Percentiles rank a stretch among this genome's conserved stretches.
These are phyloP conservation scores for Tulasnella sp. DNA, from an alignment of 768 basidiomycete species.

Conservation along the genomic window DNA sequence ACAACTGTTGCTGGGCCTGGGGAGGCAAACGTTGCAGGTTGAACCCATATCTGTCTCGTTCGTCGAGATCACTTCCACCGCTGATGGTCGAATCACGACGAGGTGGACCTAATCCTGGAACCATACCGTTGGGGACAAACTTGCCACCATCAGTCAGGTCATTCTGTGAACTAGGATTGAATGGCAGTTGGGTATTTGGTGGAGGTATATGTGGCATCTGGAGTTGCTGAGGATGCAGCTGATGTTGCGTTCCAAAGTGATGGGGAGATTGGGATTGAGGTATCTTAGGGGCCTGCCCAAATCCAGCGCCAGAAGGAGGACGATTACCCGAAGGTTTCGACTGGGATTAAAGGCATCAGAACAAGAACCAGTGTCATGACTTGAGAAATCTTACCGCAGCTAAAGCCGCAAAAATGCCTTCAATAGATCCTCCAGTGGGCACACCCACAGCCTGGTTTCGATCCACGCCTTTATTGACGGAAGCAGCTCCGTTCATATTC, in stretches of 20 bases:
- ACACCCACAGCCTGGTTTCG: conserved; percentile 26
- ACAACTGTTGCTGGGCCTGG: conserved; percentile 4
- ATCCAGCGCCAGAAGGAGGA: not conserved
- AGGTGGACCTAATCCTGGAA: conserved; percentile 62
- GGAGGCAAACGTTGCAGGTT: conserved; percentile 40
- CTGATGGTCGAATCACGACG: conserved; percentile 25
- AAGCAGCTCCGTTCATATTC: no score
- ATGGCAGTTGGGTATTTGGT: not conserved
- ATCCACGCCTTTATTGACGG: not conserved
- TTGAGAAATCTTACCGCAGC: conserved; percentile 41
- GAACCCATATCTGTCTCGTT: conserved; percentile 29
- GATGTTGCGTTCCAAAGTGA: conserved; percentile 1
- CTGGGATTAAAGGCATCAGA: conserved; percentile 26
- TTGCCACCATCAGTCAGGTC: conserved; percentile 44
- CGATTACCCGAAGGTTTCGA: conserved; percentile 18
- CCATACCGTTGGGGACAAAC: conserved; percentile 76
- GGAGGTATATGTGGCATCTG: not conserved
- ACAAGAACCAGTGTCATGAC: conserved; percentile 18
- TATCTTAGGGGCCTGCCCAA: not conserved
- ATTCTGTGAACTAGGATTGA: not conserved
- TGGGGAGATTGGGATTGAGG: not conserved
- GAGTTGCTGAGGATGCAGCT: not conserved
- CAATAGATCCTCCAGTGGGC: conserved; percentile 50
- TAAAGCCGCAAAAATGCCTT: conserved; percentile 71
- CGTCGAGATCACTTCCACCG: conserved; percentile 23